Evolutionary conservation across 108 stramenopile genomes (phyloP).

Genomic region (Skeletonema grethae): DNA sequence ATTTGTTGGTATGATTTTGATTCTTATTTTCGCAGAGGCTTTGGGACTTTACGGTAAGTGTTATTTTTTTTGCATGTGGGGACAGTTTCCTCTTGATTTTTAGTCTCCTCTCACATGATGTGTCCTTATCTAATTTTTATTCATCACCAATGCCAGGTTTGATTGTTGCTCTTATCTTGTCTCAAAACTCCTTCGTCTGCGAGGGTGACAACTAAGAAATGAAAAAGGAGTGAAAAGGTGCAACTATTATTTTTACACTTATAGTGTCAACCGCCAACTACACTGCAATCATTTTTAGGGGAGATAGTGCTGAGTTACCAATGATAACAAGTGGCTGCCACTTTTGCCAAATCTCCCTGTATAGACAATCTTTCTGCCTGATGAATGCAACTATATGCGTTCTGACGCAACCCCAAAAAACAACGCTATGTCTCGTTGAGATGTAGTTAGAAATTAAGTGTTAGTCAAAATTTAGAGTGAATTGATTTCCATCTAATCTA

Average conservation of each 20-base stretch:
- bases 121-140: too few species aligned
- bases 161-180: slow-evolving; percentile 67
- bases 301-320: not conserved
- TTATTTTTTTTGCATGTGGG: too few species aligned
- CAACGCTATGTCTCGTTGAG: not conserved
- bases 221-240: not conserved
- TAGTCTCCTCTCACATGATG: too few species aligned
- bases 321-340: slow-evolving; percentile 1
- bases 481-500: not conserved
- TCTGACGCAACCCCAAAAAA: not conserved
- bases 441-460: slow-evolving; percentile 5
- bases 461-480: slow-evolving; percentile 1
- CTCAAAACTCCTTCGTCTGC: slow-evolving; percentile 66
- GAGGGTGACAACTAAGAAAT: slow-evolving; percentile 71
- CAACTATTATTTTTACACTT: not conserved
- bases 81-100: too few species aligned
- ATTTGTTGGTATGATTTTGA: slow-evolving; percentile 86
- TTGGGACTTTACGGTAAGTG: slow-evolving; percentile 72
- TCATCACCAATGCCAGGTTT: slow-evolving; percentile 47
- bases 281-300: not conserved
- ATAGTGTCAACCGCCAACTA: not conserved
- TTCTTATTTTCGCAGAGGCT: slow-evolving; percentile 89
- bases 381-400: not conserved
- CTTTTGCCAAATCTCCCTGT: not conserved
- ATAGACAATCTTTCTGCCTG: not conserved